Percentiles rank a stretch among this genome's conserved stretches.
phyloP scores from a whole-genome alignment of 2,329 filamentous ascomycete genomes.

The Rugonectria rugulosa region DNA sequence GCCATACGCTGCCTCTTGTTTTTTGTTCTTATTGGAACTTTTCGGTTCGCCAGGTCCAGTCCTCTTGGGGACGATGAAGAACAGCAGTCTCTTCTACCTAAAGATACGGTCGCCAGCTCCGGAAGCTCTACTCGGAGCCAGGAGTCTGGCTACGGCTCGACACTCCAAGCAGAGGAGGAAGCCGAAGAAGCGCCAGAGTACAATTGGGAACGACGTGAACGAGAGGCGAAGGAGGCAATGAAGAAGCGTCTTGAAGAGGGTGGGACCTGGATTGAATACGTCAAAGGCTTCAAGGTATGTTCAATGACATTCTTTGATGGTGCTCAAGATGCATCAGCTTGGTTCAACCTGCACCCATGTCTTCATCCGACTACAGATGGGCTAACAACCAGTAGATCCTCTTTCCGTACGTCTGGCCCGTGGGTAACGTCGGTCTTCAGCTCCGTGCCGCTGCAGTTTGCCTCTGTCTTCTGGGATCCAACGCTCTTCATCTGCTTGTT shows the following conservation, averaged over 20 bases:
- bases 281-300: slow-evolving; percentile 72
- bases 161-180: slow-evolving; percentile 46
- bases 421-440: slow-evolving; percentile 70
- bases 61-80: slow-evolving; percentile 59
- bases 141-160: slow-evolving; percentile 52
- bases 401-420: slow-evolving; percentile 81
- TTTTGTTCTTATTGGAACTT: slow-evolving; percentile 25
- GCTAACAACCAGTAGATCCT: slow-evolving; percentile 64
- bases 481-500: slow-evolving; percentile 77
- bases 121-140: slow-evolving; percentile 34
- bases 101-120: slow-evolving; percentile 28
- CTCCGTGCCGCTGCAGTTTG: slow-evolving; percentile 71
- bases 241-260: slow-evolving; percentile 75
- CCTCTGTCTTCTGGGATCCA: slow-evolving; percentile 72
- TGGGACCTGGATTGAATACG: slow-evolving; percentile 80
- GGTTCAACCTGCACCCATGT: neutral
- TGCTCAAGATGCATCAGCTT: neutral
- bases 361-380: neutral
- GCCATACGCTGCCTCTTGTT: slow-evolving; percentile 30
- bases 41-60: slow-evolving; percentile 20
- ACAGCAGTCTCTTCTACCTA: slow-evolving; percentile 62
- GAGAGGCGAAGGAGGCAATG: slow-evolving; percentile 64
- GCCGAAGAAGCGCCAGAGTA: slow-evolving; percentile 56
- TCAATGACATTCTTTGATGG: neutral
- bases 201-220: slow-evolving; percentile 61